These are phyloP conservation scores for Gloeopeniophorella convolvens DNA, from an alignment of 768 basidiomycete genomes.

Conservation along the genomic window DNA sequence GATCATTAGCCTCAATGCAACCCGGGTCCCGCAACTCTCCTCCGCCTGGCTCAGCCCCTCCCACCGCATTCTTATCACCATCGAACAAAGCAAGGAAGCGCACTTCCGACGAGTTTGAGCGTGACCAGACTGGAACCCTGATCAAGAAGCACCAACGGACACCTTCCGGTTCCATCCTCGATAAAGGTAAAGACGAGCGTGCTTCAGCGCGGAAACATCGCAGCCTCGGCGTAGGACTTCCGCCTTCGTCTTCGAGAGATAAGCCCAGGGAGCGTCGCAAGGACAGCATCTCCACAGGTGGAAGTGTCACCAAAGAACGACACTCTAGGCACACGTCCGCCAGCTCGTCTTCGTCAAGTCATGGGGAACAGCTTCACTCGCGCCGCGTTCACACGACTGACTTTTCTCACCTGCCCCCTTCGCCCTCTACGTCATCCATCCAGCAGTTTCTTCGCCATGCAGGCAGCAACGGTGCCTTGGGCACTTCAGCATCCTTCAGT, in stretches of 20 bases:
- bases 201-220: slow-evolving; percentile 16
- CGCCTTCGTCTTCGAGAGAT: slow-evolving; percentile 34
- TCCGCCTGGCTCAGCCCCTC: slow-evolving; percentile 1
- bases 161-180: slow-evolving; percentile 28
- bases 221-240: slow-evolving; percentile 20
- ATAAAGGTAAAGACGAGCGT: slow-evolving; percentile 33
- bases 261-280: slow-evolving; percentile 40
- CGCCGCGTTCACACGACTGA: slow-evolving; percentile 67
- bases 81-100: slow-evolving; percentile 25
- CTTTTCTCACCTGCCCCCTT: slow-evolving; percentile 87
- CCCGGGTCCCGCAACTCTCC: neutral
- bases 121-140: slow-evolving; percentile 24
- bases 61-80: slow-evolving; percentile 18
- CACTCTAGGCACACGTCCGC: slow-evolving; percentile 66
- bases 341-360: slow-evolving; percentile 60
- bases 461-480: slow-evolving; percentile 34
- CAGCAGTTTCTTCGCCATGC: slow-evolving; percentile 70
- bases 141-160: slow-evolving; percentile 16
- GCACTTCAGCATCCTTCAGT: slow-evolving; percentile 32
- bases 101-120: slow-evolving; percentile 30
- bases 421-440: slow-evolving; percentile 85
- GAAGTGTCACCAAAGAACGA: slow-evolving; percentile 18
- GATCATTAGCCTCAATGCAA: neutral
- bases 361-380: slow-evolving; percentile 39
- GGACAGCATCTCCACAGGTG: slow-evolving; percentile 28